phyloP scores from a whole-genome alignment of 192 early-diverging fungal species.

The Cladochytrium replicatum region DNA sequence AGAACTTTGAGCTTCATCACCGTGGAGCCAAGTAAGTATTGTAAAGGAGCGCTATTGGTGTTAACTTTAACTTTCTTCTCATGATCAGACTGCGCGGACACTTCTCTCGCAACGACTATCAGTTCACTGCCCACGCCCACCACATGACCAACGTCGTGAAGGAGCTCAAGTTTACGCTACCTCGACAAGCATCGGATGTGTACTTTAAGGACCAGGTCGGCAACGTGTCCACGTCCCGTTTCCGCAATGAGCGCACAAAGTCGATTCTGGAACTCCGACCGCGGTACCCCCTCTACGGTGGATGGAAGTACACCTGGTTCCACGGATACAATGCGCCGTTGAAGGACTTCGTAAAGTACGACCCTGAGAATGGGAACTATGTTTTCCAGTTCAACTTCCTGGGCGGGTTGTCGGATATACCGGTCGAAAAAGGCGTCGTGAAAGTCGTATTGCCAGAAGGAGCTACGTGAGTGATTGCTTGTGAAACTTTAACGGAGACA shows the following conservation, averaged over 20 bases:
- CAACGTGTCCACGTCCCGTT: conserved; percentile 87
- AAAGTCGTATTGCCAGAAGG: conserved; percentile 86
- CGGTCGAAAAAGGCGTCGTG: conserved; percentile 55
- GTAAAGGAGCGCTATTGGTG: not conserved
- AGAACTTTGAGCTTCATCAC: conserved; percentile 66
- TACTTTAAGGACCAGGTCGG: conserved; percentile 90
- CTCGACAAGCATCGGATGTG: conserved; percentile 56
- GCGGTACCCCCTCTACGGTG: conserved; percentile 88
- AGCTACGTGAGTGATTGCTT: conserved; percentile 45
- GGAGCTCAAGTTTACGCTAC: conserved; percentile 48
- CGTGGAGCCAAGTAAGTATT: conserved; percentile 63
- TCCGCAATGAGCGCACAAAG: conserved; percentile 31
- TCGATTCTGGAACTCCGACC: conserved; percentile 70
- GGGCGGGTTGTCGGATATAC: conserved; percentile 49
- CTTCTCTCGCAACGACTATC: conserved; percentile 64
- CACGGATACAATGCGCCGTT: conserved; percentile 82
- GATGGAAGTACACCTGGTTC: conserved; percentile 96
- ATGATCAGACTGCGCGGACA: conserved; percentile 46
- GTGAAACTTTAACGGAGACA: no score
- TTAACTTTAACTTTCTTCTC: not conserved
- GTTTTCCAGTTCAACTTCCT: conserved; percentile 63
- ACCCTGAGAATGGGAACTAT: conserved; percentile 34
- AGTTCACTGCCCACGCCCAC: conserved; percentile 34
- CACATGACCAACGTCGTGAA: conserved; percentile 39
- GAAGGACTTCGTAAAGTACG: conserved; percentile 47